These are phyloP conservation scores for Amaranthus hypochondriacus DNA, from an alignment of 148 eudicot species.

Conservation along the genomic window DNA sequence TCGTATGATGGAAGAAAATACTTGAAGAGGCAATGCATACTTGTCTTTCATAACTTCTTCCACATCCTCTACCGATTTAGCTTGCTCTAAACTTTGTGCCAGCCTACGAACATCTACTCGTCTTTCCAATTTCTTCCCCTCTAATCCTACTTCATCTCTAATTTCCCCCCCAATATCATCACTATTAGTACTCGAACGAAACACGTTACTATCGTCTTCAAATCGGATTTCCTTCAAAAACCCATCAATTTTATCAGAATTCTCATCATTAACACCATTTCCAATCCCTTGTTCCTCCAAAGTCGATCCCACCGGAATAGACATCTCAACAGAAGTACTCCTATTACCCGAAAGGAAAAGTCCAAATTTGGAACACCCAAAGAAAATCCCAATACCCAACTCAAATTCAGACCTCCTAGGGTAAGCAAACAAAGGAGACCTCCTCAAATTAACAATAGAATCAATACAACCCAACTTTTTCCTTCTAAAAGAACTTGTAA, in stretches of 20 bases:
- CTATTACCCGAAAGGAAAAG: constrained; percentile 17
- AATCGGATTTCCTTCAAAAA: constrained; percentile 14
- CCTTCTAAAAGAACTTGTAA: constrained; percentile 25
- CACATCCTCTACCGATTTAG: constrained; percentile 63
- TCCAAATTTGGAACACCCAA: constrained; percentile 17
- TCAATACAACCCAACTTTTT: constrained; percentile 28
- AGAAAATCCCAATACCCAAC: constrained; percentile 24
- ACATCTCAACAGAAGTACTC: constrained; percentile 18
- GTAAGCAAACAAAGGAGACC: constrained; percentile 20
- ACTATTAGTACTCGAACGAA: constrained; percentile 17
- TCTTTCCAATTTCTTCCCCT: constrained; percentile 19
- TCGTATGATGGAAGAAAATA: constrained; percentile 62
- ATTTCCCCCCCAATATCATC: constrained; percentile 9
- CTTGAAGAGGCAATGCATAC: constrained; percentile 60
- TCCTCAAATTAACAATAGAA: constrained; percentile 13
- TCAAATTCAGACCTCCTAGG: constrained; percentile 16
- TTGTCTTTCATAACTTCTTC: constrained; percentile 55
- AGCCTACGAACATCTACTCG: constrained; percentile 55
- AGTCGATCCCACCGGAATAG: constrained; percentile 40
- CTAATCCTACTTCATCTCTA: constrained; percentile 13
- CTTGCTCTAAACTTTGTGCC: constrained; percentile 37
- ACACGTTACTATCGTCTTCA: constrained; percentile 16
- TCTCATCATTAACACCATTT: constrained; percentile 23
- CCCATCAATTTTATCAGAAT: constrained; percentile 27
- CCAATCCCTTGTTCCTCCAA: constrained; percentile 45